Evolutionary conservation across 108 stramenopile species (phyloP), one percentile per base, ranked within the genome.

Genomic region (Discostella stelligeroides): DNA sequence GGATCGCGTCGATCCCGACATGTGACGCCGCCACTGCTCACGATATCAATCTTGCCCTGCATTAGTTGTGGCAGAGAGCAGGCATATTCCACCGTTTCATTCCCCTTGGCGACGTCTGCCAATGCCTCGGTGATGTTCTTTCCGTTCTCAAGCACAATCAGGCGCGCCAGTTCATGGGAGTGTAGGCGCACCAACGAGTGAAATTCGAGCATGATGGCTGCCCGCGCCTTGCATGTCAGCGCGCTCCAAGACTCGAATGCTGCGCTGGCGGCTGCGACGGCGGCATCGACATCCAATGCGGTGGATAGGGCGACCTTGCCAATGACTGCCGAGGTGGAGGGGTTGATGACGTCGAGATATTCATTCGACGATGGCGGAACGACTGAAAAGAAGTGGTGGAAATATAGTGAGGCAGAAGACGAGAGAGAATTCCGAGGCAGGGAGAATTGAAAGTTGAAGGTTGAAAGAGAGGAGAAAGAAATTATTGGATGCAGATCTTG

Each of bases 21-120:
- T 29, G 75, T 71, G 29, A 98, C 92, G 30, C 82, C 81, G n/a
- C n/a, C n/a, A n/a, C 84, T 61, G 47, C 87, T 89, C 8, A 99
- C 97, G 42, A 68, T 40, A 50, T 94, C 72, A 53, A 58, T 81
- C 28, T 76, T 85, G 3, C 95, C 96, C 77, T 91, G 88, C 34
- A 88, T 90, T 39, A 97, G 66, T 63, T 97, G 96, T 1, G 98
- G 98, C 71, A 97, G 69, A 1, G 84, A 82, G 48, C 96, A 96
- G 10, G 98, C 96, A 77, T 95, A 98, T 77, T 98, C 98, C 42
- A 98, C 95, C 29, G 98, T 98, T 75, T 98, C 98, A 50, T 97
- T 96, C 5, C 97, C 98, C 74, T 98, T 98, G 71, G 98, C 96
- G 37, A 97, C 94, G 66, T 96, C 95, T 28, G 96, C 97, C 67